Percentiles rank a stretch among this genome's conserved stretches.
Evolutionary conservation across 805 yeast genomes (phyloP).

Genomic region (Jamesozyma hellenica): DNA sequence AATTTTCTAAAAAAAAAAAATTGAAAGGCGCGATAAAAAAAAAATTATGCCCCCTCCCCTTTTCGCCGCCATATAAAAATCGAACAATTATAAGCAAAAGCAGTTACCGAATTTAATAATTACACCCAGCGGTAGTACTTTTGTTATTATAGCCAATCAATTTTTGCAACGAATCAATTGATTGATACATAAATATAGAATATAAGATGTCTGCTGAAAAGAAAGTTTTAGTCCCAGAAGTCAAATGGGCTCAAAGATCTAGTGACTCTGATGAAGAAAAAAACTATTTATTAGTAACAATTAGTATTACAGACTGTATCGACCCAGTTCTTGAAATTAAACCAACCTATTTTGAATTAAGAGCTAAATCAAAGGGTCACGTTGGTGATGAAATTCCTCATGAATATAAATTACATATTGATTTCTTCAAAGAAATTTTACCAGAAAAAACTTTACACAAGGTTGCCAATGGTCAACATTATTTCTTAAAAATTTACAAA

Average conservation of each 20-base stretch:
- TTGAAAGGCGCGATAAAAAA: not conserved
- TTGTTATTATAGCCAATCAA: too few species aligned
- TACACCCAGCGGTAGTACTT: too few species aligned
- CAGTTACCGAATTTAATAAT: too few species aligned
- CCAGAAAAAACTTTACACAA: slow-evolving; percentile 49
- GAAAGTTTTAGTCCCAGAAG: slow-evolving; percentile 36
- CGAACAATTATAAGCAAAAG: too few species aligned
- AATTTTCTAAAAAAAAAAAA: too few species aligned
- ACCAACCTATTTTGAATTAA: slow-evolving; percentile 41
- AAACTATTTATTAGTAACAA: slow-evolving; percentile 66
- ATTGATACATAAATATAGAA: not conserved
- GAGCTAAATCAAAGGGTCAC: slow-evolving; percentile 33
- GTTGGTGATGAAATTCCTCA: slow-evolving; percentile 35
- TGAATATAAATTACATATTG: slow-evolving; percentile 55
- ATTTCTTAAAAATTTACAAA: slow-evolving; percentile 55
- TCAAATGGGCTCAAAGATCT: slow-evolving; percentile 96
- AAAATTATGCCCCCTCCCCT: not conserved
- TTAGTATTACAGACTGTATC: slow-evolving; percentile 61
- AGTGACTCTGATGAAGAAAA: slow-evolving; percentile 58
- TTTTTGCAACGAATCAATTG: not conserved
- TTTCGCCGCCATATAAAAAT: too few species aligned
- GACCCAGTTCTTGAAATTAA: slow-evolving; percentile 55
- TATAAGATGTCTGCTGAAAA: slow-evolving; percentile 2
- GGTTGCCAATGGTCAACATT: slow-evolving; percentile 43
- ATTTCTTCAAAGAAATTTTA: slow-evolving; percentile 68